phyloP scores from a whole-genome alignment of 2,329 filamentous ascomycete species.

The Saccharata proteae region DNA sequence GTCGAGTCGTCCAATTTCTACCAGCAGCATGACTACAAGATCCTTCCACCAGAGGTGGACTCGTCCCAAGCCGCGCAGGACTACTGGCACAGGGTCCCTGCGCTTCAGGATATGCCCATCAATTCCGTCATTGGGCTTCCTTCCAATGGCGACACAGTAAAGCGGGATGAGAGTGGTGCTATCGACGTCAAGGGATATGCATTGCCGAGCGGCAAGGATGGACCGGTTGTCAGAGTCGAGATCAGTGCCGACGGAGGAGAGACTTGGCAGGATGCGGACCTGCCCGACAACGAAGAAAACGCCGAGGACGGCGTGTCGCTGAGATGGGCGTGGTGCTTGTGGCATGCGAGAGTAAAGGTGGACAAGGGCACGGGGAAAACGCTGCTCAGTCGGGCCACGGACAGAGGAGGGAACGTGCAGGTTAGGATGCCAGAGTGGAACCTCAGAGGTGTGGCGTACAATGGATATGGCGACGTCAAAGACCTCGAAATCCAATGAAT shows the following conservation, averaged over 20 bases:
- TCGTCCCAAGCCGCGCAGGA: conserved; percentile 37
- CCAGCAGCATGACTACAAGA: conserved; percentile 48
- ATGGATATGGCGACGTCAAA: conserved; percentile 44
- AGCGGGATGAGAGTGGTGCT: conserved; percentile 25
- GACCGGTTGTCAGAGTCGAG: conserved; percentile 42
- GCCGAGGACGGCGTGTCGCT: conserved; percentile 15
- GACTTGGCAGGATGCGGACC: conserved; percentile 38
- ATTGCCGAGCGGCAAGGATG: conserved; percentile 39
- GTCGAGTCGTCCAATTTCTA: conserved; percentile 43
- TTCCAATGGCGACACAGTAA: conserved; percentile 30
- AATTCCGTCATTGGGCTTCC: conserved; percentile 44
- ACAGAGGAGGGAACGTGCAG: conserved; percentile 42
- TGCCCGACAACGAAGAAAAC: conserved; percentile 16
- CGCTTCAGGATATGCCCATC: conserved; percentile 44
- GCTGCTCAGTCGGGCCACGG: conserved; percentile 44
- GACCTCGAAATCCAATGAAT: too few relatives aligned
- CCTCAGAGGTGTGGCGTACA: conserved; percentile 47
- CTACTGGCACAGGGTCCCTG: conserved; percentile 39
- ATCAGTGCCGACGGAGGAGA: conserved; percentile 38
- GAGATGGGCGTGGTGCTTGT: conserved; percentile 47
- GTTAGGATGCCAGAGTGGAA: conserved; percentile 42
- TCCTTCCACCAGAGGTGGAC: conserved; percentile 40
- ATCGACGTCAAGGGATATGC: conserved; percentile 44
- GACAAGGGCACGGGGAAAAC: conserved; percentile 29
- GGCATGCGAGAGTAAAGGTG: conserved; percentile 34